Percentiles rank a stretch among this genome's conserved stretches.
Evolutionary conservation across 257 asterid species (phyloP).

Genomic region (Ophiorrhiza pumila): DNA sequence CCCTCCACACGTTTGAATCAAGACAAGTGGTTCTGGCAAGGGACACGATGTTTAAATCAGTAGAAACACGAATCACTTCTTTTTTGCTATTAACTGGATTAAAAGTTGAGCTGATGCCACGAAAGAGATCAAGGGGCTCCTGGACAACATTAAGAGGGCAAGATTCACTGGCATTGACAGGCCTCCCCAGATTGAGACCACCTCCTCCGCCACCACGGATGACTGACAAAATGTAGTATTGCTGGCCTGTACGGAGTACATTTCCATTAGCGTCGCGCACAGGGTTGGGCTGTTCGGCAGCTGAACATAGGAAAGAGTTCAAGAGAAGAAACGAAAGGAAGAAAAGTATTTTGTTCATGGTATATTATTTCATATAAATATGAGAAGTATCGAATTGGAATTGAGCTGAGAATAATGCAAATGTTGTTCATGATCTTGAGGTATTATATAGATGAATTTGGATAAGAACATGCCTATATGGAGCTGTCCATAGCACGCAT

Average conservation of each 20-base stretch:
- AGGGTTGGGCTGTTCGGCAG: not conserved
- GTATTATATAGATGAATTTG: no score
- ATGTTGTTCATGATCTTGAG: no score
- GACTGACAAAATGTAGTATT: not conserved
- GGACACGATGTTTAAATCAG: conserved; percentile 1
- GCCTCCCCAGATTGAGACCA: not conserved
- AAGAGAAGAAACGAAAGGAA: no score
- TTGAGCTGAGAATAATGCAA: no score
- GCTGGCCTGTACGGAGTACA: not conserved
- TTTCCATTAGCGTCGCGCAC: not conserved
- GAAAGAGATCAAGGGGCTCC: not conserved
- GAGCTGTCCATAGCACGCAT: no score
- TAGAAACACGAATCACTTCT: not conserved
- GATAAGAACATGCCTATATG: no score
- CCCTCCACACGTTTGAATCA: not conserved
- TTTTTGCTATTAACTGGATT: not conserved
- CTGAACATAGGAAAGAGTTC: no score
- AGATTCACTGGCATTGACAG: not conserved
- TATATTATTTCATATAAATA: no score
- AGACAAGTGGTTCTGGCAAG: not conserved
- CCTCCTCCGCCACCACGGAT: not conserved
- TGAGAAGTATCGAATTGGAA: no score
- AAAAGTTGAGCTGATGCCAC: not conserved
- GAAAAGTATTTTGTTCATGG: no score
- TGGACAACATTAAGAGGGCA: not conserved